Conservation (phyloP, 2,329 filamentous ascomycete genomes). For the Lasiodiplodia gonubiensis region DNA sequence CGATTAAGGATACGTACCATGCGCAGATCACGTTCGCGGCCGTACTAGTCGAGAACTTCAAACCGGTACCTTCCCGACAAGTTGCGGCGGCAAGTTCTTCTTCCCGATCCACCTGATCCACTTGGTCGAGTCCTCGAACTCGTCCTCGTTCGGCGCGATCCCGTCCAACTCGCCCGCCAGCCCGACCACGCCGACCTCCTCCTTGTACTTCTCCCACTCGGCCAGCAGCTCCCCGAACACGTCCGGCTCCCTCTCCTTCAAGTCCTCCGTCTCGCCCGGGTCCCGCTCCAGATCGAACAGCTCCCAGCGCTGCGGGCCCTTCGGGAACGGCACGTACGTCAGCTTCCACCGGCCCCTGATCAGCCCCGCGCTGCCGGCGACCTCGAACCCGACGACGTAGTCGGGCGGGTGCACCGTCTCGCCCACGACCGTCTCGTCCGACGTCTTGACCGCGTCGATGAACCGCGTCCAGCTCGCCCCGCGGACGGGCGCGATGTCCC, state of each 20-base stretch:
- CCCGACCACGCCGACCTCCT: slow-evolving; percentile 26
- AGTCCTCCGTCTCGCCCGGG: slow-evolving; percentile 25
- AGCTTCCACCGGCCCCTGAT: slow-evolving; percentile 20
- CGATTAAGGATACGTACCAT: too few relatives aligned
- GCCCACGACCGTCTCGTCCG: background rate
- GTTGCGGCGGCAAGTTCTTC: slow-evolving; percentile 8
- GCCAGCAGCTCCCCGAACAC: slow-evolving; percentile 14
- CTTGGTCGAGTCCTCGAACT: slow-evolving; percentile 24
- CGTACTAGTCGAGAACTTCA: too few relatives aligned
- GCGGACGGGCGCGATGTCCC: slow-evolving; percentile 33
- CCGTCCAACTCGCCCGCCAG: slow-evolving; percentile 13
- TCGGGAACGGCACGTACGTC: slow-evolving; percentile 23
- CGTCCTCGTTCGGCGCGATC: slow-evolving; percentile 2
- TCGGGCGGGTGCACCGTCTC: slow-evolving; percentile 11
- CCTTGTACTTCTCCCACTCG: slow-evolving; percentile 29
- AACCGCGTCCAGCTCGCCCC: slow-evolving; percentile 27
- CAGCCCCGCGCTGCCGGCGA: slow-evolving; percentile 13
- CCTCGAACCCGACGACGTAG: slow-evolving; percentile 23
- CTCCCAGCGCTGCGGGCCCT: slow-evolving; percentile 26
- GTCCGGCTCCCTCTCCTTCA: slow-evolving; percentile 6
- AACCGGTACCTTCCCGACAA: background rate
- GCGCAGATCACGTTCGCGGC: too few relatives aligned
- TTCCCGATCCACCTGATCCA: slow-evolving; percentile 27
- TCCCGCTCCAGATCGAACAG: slow-evolving; percentile 21
- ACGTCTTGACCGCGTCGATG: background rate